Evolutionary conservation across 768 basidiomycete genomes (phyloP).

Genomic region (Suillus placidus): DNA sequence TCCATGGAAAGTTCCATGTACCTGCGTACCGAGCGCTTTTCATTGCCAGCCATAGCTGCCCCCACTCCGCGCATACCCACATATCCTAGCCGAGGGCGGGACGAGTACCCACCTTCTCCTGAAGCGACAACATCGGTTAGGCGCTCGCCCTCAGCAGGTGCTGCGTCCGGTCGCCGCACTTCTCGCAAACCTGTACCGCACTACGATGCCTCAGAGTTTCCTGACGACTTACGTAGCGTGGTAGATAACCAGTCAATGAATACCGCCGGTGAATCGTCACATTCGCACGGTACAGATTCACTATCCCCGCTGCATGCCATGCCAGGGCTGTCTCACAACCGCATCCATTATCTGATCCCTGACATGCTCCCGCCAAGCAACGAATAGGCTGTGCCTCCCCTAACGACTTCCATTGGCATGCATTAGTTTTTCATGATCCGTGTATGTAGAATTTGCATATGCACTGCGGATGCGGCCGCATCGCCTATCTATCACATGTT

Average conservation of each 20-base stretch:
- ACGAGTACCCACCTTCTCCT: conserved; percentile 36
- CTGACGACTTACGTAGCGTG: conserved; percentile 17
- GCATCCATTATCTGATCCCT: conserved; percentile 61
- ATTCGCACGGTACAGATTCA: conserved; percentile 27
- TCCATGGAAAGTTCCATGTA: conserved; percentile 32
- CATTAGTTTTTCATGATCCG: background rate
- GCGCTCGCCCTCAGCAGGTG: conserved; percentile 32
- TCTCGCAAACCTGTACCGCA: conserved; percentile 61
- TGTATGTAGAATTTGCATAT: conserved; percentile 8
- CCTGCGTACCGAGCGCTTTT: conserved; percentile 32
- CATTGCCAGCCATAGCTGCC: conserved; percentile 27
- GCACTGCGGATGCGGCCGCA: background rate
- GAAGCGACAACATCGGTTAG: conserved; percentile 23
- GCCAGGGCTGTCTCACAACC: conserved; percentile 41
- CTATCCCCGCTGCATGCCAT: conserved; percentile 4
- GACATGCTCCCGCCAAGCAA: conserved; percentile 49
- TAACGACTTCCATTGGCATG: conserved; percentile 1
- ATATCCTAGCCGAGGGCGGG: conserved; percentile 20
- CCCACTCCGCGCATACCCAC: conserved; percentile 19
- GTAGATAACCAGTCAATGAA: conserved; percentile 25
- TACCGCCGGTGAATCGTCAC: conserved; percentile 30
- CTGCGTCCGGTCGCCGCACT: conserved; percentile 34
- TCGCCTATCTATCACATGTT: conserved; percentile 9
- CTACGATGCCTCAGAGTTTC: conserved; percentile 42
- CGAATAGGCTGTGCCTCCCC: conserved; percentile 23